phyloP scores from a whole-genome alignment of 495 filamentous ascomycete species.

The Penicillium daleae region DNA sequence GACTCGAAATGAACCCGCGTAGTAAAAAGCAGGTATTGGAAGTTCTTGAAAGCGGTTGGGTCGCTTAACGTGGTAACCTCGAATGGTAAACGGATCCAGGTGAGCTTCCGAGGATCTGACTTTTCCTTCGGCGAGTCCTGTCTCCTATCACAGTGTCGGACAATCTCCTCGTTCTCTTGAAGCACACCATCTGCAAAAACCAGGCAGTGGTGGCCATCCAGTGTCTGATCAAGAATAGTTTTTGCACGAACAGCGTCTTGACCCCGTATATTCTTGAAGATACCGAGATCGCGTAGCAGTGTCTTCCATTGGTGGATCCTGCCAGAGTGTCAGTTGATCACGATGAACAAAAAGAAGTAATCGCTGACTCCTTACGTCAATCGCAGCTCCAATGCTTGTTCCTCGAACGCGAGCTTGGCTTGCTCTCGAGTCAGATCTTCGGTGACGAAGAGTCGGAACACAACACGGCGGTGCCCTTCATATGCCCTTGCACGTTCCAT shows the following conservation, averaged over 20 bases:
- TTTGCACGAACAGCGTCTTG: slow-evolving; percentile 2
- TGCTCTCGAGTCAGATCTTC: slow-evolving; percentile 2
- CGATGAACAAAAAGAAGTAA: neutral
- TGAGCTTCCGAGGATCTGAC: slow-evolving; percentile 3
- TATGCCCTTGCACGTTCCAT: slow-evolving; percentile 3
- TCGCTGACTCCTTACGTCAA: slow-evolving; percentile 4
- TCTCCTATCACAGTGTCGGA: slow-evolving; percentile 4
- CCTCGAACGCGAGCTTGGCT: slow-evolving; percentile 2
- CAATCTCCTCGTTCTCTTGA: slow-evolving; percentile 1
- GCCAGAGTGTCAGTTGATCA: slow-evolving; percentile 1
- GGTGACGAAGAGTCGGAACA: slow-evolving; percentile 4
- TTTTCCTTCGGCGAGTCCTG: slow-evolving; percentile 1
- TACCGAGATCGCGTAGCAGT: slow-evolving; percentile 2
- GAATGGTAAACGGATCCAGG: slow-evolving; percentile 5
- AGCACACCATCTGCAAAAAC: slow-evolving; percentile 2
- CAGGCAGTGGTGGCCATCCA: slow-evolving; percentile 1
- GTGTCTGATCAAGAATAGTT: slow-evolving; percentile 3
- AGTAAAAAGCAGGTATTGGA: slow-evolving; percentile 11
- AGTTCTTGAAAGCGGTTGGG: slow-evolving; percentile 9
- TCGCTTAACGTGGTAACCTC: neutral
- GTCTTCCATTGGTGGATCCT: neutral
- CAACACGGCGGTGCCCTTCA: neutral
- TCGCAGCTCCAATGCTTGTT: slow-evolving; percentile 1
- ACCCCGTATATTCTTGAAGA: neutral
- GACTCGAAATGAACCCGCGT: slow-evolving; percentile 13